Evolutionary conservation across 345 rosid genomes (phyloP), one percentile per base, ranked within the genome.

Genomic region (Lumnitzera racemosa): DNA sequence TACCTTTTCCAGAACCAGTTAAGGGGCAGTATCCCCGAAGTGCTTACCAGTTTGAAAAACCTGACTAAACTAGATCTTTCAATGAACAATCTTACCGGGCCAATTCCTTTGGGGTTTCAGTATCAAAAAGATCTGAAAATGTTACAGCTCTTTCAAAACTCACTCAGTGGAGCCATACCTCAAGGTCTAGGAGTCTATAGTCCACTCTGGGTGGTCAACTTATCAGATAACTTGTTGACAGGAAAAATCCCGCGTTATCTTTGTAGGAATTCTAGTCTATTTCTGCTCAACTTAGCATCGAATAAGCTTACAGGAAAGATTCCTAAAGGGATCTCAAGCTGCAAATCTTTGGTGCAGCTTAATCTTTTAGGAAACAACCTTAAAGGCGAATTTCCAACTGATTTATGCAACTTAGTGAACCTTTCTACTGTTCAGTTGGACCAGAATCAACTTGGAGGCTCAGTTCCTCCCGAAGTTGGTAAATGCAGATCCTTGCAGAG

Each of bases 101-200:
- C 73, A 31, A 82, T 91, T 62, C 98, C 98, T 25, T 6, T 69
- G 51, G 87, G 88, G 27, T 85, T 91, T 71, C 96, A 91, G 56
- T 80, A 80, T 70, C 60, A 80, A 80, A 76, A 69, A 69, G 27
- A 70, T 24, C 72, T 91, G 53, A 60, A 46, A 63, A 77, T 77
- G 89, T 61, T 91, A 79, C 98, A 89, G 74, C 87, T 91, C 41
- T 91, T 85, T 68, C 71, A 77, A 69, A 91, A 91, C 70, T 79
- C 80, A 13, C 73, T 91, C 48, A 73, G 54, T 24, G 96, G 96
- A 36, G 62, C 47, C 76, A 87, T 91, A 67, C 98, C 98, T 47
- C 81, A 67, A 36, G 77, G 62, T 47, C 95, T 91, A 36, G 96
- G 96, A 31, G 66, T 67, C 10, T 85, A 82, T 62, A 80, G 84